phyloP scores from a whole-genome alignment of 2,329 filamentous ascomycete genomes.

The Exophiala oligosperma region DNA sequence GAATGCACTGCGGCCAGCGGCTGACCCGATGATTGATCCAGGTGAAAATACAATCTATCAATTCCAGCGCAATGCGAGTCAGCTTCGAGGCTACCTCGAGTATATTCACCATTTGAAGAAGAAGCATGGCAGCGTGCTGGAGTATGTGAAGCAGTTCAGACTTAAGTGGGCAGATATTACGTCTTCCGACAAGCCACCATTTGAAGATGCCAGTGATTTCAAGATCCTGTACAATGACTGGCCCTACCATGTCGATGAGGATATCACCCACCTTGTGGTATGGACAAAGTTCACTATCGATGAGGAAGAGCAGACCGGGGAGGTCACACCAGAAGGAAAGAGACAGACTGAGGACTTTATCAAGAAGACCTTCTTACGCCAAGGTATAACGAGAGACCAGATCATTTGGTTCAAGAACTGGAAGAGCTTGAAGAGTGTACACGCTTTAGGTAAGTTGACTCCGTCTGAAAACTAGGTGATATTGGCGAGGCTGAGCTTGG shows the following conservation, averaged over 20 bases:
- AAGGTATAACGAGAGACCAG: slow-evolving; percentile 44
- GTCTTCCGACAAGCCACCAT: slow-evolving; percentile 40
- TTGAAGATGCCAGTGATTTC: slow-evolving; percentile 46
- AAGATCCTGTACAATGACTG: slow-evolving; percentile 87
- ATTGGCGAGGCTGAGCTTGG: background rate
- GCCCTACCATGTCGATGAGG: slow-evolving; percentile 81
- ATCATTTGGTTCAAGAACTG: slow-evolving; percentile 94
- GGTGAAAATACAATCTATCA: slow-evolving; percentile 68
- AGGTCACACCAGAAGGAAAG: slow-evolving; percentile 65
- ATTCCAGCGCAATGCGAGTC: slow-evolving; percentile 75
- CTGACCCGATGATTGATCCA: slow-evolving; percentile 30
- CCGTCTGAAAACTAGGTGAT: background rate
- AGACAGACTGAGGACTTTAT: slow-evolving; percentile 71
- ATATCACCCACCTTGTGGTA: slow-evolving; percentile 81
- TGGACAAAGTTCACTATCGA: slow-evolving; percentile 88
- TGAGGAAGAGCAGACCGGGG: slow-evolving; percentile 65
- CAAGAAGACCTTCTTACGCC: slow-evolving; percentile 60
- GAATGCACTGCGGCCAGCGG: too few relatives aligned
- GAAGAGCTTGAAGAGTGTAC: slow-evolving; percentile 78
- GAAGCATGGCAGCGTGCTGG: slow-evolving; percentile 73
- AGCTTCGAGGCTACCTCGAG: slow-evolving; percentile 74
- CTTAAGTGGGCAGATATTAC: slow-evolving; percentile 64
- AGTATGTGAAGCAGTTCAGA: slow-evolving; percentile 70
- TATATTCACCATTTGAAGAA: slow-evolving; percentile 65
- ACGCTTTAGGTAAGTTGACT: slow-evolving; percentile 56